These are phyloP conservation scores for Corynespora cassiicola DNA, from an alignment of 2,329 filamentous ascomycete species.

Conservation along the genomic window DNA sequence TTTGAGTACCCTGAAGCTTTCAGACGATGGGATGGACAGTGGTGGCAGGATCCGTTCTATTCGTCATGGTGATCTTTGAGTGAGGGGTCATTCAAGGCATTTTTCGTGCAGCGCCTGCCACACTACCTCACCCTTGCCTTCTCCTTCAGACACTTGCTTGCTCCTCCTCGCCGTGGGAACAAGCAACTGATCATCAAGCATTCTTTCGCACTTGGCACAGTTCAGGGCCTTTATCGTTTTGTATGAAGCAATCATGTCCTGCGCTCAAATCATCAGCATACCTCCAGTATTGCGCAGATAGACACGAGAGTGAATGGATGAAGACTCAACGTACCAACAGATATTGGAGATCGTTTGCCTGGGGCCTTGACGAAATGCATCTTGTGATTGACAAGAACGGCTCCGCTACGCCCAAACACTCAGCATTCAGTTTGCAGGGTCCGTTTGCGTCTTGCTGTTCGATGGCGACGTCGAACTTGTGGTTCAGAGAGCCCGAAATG, in stretches of 20 bases:
- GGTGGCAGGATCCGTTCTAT: slow-evolving; percentile 26
- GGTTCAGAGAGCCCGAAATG: slow-evolving; percentile 25
- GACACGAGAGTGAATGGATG: neutral
- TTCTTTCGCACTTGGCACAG: slow-evolving; percentile 41
- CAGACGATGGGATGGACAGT: slow-evolving; percentile 31
- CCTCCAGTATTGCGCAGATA: no score
- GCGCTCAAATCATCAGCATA: slow-evolving; percentile 20
- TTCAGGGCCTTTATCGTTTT: slow-evolving; percentile 33
- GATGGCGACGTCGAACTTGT: slow-evolving; percentile 36
- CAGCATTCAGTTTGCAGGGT: slow-evolving; percentile 31
- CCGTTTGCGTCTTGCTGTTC: slow-evolving; percentile 33
- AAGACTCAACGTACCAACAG: slow-evolving; percentile 41
- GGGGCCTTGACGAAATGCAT: slow-evolving; percentile 40
- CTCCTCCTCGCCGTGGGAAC: slow-evolving; percentile 41
- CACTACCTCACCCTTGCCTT: slow-evolving; percentile 23
- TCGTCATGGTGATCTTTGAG: no score
- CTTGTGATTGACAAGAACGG: slow-evolving; percentile 37
- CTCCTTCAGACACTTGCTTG: slow-evolving; percentile 21
- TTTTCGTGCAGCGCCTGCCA: slow-evolving; percentile 48
- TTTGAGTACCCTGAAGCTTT: slow-evolving; percentile 31
- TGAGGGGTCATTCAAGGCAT: slow-evolving; percentile 30
- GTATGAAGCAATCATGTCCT: slow-evolving; percentile 50
- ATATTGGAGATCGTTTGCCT: slow-evolving; percentile 36
- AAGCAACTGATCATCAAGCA: slow-evolving; percentile 32
- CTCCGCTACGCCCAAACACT: slow-evolving; percentile 37